phyloP scores from a whole-genome alignment of 2,329 filamentous ascomycete genomes.

The Penicillium olsonii region DNA sequence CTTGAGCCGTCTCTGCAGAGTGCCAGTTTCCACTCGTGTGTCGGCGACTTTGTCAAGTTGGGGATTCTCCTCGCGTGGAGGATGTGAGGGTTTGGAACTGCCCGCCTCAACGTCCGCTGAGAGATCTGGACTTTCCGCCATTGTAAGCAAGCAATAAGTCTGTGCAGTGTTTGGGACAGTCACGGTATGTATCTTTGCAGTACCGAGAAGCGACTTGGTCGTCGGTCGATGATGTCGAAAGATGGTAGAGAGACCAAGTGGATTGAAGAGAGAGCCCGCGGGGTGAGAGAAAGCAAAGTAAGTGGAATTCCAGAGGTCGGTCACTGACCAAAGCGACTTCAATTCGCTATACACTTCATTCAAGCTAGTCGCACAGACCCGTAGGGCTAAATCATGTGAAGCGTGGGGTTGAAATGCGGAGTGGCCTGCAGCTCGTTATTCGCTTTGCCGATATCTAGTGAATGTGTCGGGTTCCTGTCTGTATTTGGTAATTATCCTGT shows the following conservation, averaged over 20 bases:
- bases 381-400: not conserved
- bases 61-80: not conserved
- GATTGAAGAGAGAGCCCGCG: no score
- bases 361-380: not conserved
- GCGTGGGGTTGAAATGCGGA: not conserved
- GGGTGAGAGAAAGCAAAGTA: no score
- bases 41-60: not conserved
- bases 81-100: not conserved
- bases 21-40: slow-evolving; percentile 24
- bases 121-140: not conserved
- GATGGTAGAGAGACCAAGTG: no score
- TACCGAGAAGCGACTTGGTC: no score
- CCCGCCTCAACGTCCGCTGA: not conserved
- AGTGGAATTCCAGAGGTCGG: no score
- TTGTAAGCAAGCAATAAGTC: no score
- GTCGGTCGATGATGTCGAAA: no score
- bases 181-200: no score
- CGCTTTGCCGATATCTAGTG: not conserved
- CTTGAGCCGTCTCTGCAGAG: slow-evolving; percentile 37
- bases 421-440: not conserved
- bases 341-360: not conserved
- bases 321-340: no score
- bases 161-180: no score
- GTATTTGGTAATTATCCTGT: not conserved
- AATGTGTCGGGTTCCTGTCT: not conserved